Evolutionary conservation across 106 monocot genomes (phyloP), one percentile per base, ranked within the genome.

Genomic region (Amphibolis antarctica): DNA sequence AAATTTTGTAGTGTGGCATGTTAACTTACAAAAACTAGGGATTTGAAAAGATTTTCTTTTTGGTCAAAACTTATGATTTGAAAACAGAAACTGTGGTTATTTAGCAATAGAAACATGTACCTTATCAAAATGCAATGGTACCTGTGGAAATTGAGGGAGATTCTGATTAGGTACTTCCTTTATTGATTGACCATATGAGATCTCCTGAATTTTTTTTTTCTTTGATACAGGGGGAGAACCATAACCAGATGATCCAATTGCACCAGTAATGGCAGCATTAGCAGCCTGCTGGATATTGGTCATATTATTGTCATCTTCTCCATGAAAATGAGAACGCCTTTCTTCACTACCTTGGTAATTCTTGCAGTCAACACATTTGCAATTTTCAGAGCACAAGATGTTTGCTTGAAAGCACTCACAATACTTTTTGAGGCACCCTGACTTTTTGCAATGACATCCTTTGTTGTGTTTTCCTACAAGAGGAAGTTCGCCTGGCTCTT

Each of bases 361-460:
- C 69, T 84, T 87, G 72, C 92, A 92, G 53, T 92, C 92, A 51
- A 79, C 71, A 71, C 92, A 92, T 62, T 84, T 92, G 53, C 92
- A 92, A 68, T 87, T 92, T 47, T 92, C 92, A 48, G 92, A 92
- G 64, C 92, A 92, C n/a, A 87, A 81, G 60, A 92, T 87, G 42
- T 83, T 83, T 15, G 92, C 92, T 60, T 93, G 93, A 60, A 83
- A 94, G 74, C 93, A 94, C 67, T 94, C 88, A 68, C 93, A 94
- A 49, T 94, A 94, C 64, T 89, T 94, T 67, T 94, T 94, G 12
- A 94, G 79, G 65, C 93, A 94, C 9, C 88, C 83, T 49, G 92
- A 84, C 62, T 87, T 92, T 81, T 87, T 92, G 73, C 92, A 92
- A 48, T 87, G 76, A 60, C 92, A 92, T 21, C 87, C 92, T 60